phyloP scores from a whole-genome alignment of 2,329 filamentous ascomycete genomes.

The Claviceps sorghi region DNA sequence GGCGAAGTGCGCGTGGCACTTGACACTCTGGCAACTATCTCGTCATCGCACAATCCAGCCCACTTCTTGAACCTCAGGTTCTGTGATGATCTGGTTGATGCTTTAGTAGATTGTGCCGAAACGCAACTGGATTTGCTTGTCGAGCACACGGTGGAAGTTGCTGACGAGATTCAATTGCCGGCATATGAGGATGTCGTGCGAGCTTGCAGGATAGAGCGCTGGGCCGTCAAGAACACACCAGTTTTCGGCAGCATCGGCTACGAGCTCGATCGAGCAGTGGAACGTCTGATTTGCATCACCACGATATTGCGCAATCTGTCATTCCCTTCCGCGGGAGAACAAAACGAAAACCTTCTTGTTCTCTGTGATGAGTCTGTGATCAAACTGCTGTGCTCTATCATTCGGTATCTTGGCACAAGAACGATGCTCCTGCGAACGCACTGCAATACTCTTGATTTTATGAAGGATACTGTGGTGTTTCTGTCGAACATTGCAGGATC shows the following conservation, averaged over 20 bases:
- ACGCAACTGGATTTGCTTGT: conserved; percentile 74
- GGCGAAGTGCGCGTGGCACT: conserved; percentile 80
- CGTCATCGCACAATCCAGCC: conserved; percentile 45
- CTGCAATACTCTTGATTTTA: conserved; percentile 81
- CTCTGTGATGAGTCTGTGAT: conserved; percentile 67
- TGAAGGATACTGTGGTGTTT: conserved; percentile 86
- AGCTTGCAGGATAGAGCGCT: conserved; percentile 59
- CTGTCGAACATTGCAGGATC: conserved; percentile 76
- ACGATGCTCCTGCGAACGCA: conserved; percentile 73
- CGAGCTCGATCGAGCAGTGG: conserved; percentile 72
- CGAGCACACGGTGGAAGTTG: conserved; percentile 72
- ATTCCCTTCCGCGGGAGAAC: conserved; percentile 43
- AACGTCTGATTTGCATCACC: conserved; percentile 77
- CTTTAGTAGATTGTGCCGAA: conserved; percentile 79
- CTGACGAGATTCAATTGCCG: conserved; percentile 68
- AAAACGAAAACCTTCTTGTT: conserved; percentile 50
- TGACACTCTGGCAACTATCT: conserved; percentile 62
- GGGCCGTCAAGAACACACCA: conserved; percentile 55
- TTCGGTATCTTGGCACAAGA: conserved; percentile 76
- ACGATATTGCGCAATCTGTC: conserved; percentile 89
- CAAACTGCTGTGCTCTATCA: conserved; percentile 69
- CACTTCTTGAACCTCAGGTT: conserved; percentile 52
- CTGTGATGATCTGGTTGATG: conserved; percentile 81
- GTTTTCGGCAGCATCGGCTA: conserved; percentile 65
- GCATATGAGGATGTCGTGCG: conserved; percentile 81